A percentile compares a stretch with the other conserved stretches of the same genome.
phyloP scores from a whole-genome alignment of 352 stramenopile genomes.

The Phytophthora syringae region DNA sequence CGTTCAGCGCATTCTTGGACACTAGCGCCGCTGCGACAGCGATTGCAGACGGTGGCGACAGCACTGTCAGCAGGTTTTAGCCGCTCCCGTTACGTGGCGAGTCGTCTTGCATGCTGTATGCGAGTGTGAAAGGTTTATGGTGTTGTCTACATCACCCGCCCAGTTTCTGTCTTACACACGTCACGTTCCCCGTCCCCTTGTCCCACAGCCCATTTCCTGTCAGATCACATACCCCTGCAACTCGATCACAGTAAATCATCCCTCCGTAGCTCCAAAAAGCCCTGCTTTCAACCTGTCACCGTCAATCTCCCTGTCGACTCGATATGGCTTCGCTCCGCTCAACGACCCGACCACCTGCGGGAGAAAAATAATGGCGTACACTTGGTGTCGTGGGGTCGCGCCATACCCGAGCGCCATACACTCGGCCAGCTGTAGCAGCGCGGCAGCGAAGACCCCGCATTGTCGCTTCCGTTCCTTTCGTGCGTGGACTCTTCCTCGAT shows the following conservation, averaged over 20 bases:
- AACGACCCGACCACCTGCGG: neutral
- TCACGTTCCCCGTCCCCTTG: conserved; percentile 21
- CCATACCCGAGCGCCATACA: conserved; percentile 23
- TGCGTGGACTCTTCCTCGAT: conserved; percentile 24
- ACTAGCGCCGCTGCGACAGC: conserved; percentile 4
- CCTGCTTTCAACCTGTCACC: neutral
- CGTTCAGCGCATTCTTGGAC: no score
- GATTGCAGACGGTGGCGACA: conserved; percentile 2
- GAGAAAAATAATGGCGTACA: conserved; percentile 29
- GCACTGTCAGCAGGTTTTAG: no score
- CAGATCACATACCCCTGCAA: neutral
- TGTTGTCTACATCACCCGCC: conserved; percentile 11
- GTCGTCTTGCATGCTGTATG: conserved; percentile 2
- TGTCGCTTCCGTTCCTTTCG: conserved; percentile 20
- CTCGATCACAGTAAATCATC: neutral
- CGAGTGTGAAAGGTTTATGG: conserved; percentile 7
- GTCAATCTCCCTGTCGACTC: neutral
- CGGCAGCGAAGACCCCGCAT: no score
- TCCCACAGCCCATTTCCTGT: neutral
- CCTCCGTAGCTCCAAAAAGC: neutral
- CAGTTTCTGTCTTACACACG: conserved; percentile 9
- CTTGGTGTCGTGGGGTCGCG: conserved; percentile 9
- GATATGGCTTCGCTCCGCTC: neutral
- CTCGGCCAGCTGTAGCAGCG: neutral
- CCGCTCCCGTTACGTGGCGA: no score